Evolutionary conservation across 495 filamentous ascomycete genomes (phyloP).

Genomic region (Neurospora sublineolata): DNA sequence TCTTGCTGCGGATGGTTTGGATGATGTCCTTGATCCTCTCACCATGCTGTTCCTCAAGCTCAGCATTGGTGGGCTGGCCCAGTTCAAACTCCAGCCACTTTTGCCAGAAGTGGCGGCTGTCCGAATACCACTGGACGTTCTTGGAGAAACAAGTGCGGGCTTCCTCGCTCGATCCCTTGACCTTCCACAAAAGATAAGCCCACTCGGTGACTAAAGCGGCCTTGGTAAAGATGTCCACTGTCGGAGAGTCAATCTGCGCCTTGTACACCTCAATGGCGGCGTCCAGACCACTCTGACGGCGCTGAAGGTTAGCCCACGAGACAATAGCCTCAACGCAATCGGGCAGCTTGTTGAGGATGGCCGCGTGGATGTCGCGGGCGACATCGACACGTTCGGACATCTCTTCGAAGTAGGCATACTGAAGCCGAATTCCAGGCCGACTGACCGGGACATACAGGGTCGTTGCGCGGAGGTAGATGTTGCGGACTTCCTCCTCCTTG

Average conservation of each 20-base stretch:
- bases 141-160: slow-evolving; percentile 76
- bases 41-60: slow-evolving; percentile 53
- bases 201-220: slow-evolving; percentile 81
- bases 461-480: slow-evolving; percentile 82
- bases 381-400: slow-evolving; percentile 62
- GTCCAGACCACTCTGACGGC: slow-evolving; percentile 74
- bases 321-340: slow-evolving; percentile 80
- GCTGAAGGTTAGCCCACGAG: slow-evolving; percentile 77
- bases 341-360: slow-evolving; percentile 54
- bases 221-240: slow-evolving; percentile 68
- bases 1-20: slow-evolving; percentile 64
- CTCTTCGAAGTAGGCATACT: slow-evolving; percentile 94
- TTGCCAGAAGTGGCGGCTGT: slow-evolving; percentile 85
- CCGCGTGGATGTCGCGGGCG: slow-evolving; percentile 70
- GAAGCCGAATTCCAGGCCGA: slow-evolving; percentile 65
- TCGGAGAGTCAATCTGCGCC: slow-evolving; percentile 58
- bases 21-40: slow-evolving; percentile 71
- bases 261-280: slow-evolving; percentile 82
- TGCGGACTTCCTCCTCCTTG: slow-evolving; percentile 85
- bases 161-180: slow-evolving; percentile 74
- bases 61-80: slow-evolving; percentile 63
- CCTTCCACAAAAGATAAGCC: slow-evolving; percentile 82
- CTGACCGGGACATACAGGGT: slow-evolving; percentile 78
- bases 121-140: slow-evolving; percentile 74
- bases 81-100: slow-evolving; percentile 85